These are phyloP conservation scores for Debaryomyces robertsiae DNA, from an alignment of 1,139 yeast genomes.

Conservation along the genomic window DNA sequence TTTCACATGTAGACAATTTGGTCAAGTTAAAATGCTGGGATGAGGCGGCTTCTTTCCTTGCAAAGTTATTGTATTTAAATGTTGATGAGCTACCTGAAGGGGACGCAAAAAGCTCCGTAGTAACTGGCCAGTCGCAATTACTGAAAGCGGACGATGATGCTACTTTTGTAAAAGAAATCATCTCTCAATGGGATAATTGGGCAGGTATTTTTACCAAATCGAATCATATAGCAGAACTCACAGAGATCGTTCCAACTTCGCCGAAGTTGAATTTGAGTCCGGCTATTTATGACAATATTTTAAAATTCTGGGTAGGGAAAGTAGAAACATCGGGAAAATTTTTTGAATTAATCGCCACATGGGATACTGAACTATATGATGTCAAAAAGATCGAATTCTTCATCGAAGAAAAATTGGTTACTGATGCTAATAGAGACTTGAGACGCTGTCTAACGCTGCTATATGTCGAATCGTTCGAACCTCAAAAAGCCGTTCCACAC, in stretches of 20 bases:
- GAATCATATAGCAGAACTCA: conserved; percentile 49
- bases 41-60: conserved; percentile 55
- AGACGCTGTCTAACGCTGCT: conserved; percentile 57
- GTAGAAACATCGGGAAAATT: conserved; percentile 36
- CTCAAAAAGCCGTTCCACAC: conserved; percentile 64
- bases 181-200: conserved; percentile 71
- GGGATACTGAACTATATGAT: conserved; percentile 66
- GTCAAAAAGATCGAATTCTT: conserved; percentile 43
- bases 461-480: conserved; percentile 60
- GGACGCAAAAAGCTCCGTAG: conserved; percentile 35
- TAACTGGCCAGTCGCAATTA: conserved; percentile 16
- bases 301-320: conserved; percentile 50
- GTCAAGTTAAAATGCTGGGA: conserved; percentile 56
- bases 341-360: conserved; percentile 43
- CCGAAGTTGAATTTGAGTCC: conserved; percentile 39
- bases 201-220: conserved; percentile 54
- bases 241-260: conserved; percentile 54
- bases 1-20: conserved; percentile 60
- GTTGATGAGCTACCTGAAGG: conserved; percentile 31
- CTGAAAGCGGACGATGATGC: conserved; percentile 29
- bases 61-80: conserved; percentile 38
- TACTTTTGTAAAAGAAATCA: conserved; percentile 30
- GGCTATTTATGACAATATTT: conserved; percentile 52
- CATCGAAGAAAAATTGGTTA: conserved; percentile 47
- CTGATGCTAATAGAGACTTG: conserved; percentile 27